Conservation (phyloP, 192 early-diverging fungal genomes). For the Coemansia nantahalensis region DNA sequence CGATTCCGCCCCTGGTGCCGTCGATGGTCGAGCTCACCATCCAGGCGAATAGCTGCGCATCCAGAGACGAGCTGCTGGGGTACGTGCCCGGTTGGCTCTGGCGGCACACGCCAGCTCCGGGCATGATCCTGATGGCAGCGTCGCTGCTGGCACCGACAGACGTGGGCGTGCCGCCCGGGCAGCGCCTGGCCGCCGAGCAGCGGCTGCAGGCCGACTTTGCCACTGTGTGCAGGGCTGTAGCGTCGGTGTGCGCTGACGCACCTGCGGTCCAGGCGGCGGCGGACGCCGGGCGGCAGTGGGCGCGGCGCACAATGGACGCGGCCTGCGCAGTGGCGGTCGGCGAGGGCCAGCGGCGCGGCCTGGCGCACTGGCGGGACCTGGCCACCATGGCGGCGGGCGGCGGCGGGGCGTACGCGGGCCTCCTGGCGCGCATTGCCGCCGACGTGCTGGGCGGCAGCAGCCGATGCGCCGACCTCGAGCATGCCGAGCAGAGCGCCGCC, state of each 20-base stretch:
- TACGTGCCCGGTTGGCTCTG: conserved; percentile 18
- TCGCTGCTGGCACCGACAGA: conserved; percentile 30
- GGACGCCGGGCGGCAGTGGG: conserved; percentile 20
- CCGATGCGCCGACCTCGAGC: conserved; percentile 21
- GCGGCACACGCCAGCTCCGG: conserved; percentile 42
- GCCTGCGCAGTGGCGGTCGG: conserved; percentile 15
- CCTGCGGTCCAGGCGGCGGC: too few species aligned
- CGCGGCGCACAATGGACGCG: conserved; percentile 9
- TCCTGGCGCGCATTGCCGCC: conserved; percentile 24
- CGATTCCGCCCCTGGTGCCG: conserved; percentile 23
- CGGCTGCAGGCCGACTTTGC: conserved; percentile 33
- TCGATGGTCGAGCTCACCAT: conserved; percentile 6
- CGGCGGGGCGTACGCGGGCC: conserved; percentile 20
- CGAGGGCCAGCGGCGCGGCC: conserved; percentile 26
- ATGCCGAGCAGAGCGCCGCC: conserved; percentile 32
- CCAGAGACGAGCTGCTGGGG: background rate
- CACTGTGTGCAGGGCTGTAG: conserved; percentile 4
- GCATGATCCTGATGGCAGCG: conserved; percentile 39
- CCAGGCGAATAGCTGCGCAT: background rate
- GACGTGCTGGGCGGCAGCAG: conserved; percentile 17
- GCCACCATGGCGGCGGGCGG: conserved; percentile 22
- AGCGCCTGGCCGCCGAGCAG: conserved; percentile 23
- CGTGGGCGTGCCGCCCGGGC: conserved; percentile 22
- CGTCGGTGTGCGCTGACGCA: too few species aligned
- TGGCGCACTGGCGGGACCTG: conserved; percentile 26